Base-by-base conservation (phyloP, 371 early-diverging fungal species). In the Dichotomocladium elegans region DNA sequence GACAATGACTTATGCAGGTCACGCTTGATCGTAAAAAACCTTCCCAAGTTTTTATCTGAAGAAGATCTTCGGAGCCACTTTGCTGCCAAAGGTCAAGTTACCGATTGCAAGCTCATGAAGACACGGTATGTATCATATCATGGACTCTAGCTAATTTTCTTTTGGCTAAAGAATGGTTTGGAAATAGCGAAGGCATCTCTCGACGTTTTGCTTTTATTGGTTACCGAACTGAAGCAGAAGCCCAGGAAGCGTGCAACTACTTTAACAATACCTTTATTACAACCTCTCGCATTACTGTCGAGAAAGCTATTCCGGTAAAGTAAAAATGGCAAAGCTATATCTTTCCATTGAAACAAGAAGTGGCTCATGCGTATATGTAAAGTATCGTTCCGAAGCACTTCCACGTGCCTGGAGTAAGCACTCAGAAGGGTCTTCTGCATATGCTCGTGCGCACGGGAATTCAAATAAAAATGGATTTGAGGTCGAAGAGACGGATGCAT, bases 121-220 rank as follows among this genome's bases (percentile, higher is more conserved):
- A 91, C 90, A 51, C 60, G 64, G 91, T 89, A 83, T 63, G 80
- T 75, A 10, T 27, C 14, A n/a, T n/a, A n/a, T n/a, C n/a, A n/a
- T n/a, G n/a, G n/a, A n/a, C n/a, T n/a, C n/a, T n/a, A n/a, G n/a
- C n/a, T n/a, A n/a, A 9, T 21, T 21, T 22, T 42, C 24, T 26
- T 11, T 46, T 45, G 5, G n/a, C 4, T 9, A 6, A 14, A 17
- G 30, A 29, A 47, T 26, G 29, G n/a, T 24, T 50, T 35, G 42
- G 9, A 19, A 34, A 47, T 55, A 87, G 88, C 0, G 70, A 80
- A 26, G 96, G 97, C 14, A 68, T 61, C 47, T 94, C 90, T 30
- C 86, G 98, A 51, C 78, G 85, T 55, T 95, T 98, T 58, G 95
- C 90, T 11, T 98, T 88, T 68, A 85, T 97, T 54, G 98, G 98